Evolutionary conservation across 805 yeast species (phyloP), one percentile per base, ranked within the genome.

Genomic region (Saccharomycopsis olivae): DNA sequence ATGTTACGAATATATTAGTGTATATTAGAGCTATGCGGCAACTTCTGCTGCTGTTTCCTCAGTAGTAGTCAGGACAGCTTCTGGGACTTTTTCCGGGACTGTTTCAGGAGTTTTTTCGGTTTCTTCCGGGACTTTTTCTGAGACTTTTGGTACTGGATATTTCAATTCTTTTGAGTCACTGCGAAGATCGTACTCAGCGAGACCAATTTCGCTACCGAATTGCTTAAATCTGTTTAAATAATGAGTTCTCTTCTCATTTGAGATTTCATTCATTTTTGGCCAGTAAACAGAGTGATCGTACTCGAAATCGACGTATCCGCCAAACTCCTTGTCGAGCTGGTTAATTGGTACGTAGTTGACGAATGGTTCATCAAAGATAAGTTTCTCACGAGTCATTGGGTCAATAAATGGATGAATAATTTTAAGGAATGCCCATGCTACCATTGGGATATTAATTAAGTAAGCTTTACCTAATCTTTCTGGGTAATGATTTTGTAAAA

Each of bases 401-500:
- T 92, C 98, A 49, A 92, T 92, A 58, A 92, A 92, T 4, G 99
- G 98, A 52, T 84, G 85, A 48, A 89, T 88, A 47, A 92, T 64
- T 62, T 83, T 88, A 50, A 92, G 64, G 53, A 92, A 92, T 8
- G 95, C 78, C 84, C 95, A 83, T 5, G 88, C 97, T 40, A 88
- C 61, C 73, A 92, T 83, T 11, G 97, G 97, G 49, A 92, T 87
- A 59, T 92, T 89, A 36, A 94, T 84, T 39, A 92, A 67, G 35
- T 88, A 67, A 0, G 96, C 96, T 55, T 79, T 81, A 29, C 99
- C 99, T 44, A 92, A 68, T 53, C 99, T 73, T 58, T 92, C 99
- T 3, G 98, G 98, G 58, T 92, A 92, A 60, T 92, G 99, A 10
- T 94, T 87, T 62, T 92, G 99, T 51, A 92, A 66, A 56, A 92